phyloP scores from a whole-genome alignment of 2,329 filamentous ascomycete species.

The Eutypella sp. region DNA sequence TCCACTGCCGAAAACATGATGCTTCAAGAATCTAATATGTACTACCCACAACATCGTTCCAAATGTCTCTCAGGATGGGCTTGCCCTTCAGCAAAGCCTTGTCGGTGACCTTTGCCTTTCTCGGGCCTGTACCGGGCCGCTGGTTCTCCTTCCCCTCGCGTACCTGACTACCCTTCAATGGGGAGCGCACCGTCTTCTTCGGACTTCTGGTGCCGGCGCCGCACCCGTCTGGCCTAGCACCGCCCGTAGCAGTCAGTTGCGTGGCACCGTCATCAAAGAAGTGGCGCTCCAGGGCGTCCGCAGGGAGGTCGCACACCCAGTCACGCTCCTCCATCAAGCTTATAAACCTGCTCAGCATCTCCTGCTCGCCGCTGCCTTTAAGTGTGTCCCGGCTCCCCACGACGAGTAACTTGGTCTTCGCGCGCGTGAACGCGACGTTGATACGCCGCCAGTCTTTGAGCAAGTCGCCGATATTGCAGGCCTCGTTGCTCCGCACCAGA shows the following conservation, averaged over 20 bases:
- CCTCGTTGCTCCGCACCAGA: slow-evolving; percentile 82
- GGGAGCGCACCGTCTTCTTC: slow-evolving; percentile 11
- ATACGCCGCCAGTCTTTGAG: slow-evolving; percentile 88
- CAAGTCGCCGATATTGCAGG: slow-evolving; percentile 79
- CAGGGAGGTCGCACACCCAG: slow-evolving; percentile 76
- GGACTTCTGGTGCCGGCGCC: slow-evolving; percentile 8
- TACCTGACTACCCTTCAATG: slow-evolving; percentile 8
- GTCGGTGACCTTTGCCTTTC: slow-evolving; percentile 53
- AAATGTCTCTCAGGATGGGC: slow-evolving; percentile 68
- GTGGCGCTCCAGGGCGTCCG: slow-evolving; percentile 61
- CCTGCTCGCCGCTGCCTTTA: slow-evolving; percentile 64
- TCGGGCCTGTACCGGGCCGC: slow-evolving; percentile 43
- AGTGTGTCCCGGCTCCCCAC: slow-evolving; percentile 79
- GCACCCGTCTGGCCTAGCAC: slow-evolving; percentile 12
- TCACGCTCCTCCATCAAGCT: slow-evolving; percentile 66
- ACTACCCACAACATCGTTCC: slow-evolving; percentile 60
- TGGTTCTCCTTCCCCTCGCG: slow-evolving; percentile 38
- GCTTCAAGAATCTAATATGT: slow-evolving; percentile 6
- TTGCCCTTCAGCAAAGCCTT: slow-evolving; percentile 60
- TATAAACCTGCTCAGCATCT: slow-evolving; percentile 74
- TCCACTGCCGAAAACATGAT: not conserved
- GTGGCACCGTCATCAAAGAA: slow-evolving; percentile 56
- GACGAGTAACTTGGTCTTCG: slow-evolving; percentile 86
- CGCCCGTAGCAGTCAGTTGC: slow-evolving; percentile 35
- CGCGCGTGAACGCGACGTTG: slow-evolving; percentile 92